Evolutionary conservation across 495 filamentous ascomycete genomes (phyloP).

Genomic region (Tetracladium setigerum): DNA sequence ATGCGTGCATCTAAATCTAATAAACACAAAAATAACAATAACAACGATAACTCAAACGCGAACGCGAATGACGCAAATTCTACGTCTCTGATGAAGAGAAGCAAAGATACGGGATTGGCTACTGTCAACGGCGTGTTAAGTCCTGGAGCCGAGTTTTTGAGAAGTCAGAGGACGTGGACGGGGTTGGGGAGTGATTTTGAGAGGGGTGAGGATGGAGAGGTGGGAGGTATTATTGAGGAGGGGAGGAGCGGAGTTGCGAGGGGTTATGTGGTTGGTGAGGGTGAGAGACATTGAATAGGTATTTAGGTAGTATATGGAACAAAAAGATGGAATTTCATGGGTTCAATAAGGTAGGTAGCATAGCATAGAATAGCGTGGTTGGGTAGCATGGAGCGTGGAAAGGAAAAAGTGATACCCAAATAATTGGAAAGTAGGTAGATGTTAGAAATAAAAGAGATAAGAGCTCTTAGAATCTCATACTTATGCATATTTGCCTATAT

Average conservation of each 20-base stretch:
- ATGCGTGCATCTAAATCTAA: constrained; percentile 41
- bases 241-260: constrained; percentile 85
- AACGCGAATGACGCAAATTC: constrained; percentile 6
- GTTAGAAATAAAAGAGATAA: too few species aligned
- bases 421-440: too few species aligned
- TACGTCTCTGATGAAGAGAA: constrained; percentile 48
- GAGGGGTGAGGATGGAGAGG: constrained; percentile 22
- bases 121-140: constrained; percentile 74
- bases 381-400: background rate
- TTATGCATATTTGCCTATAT: too few species aligned
- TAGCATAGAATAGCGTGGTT: background rate
- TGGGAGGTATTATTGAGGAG: constrained; percentile 58
- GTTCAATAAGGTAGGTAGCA: background rate
- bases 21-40: constrained; percentile 5
- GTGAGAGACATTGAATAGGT: constrained; percentile 1
- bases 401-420: too few species aligned
- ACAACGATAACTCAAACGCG: constrained; percentile 16
- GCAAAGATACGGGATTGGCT: constrained; percentile 58
- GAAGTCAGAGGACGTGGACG: constrained; percentile 80
- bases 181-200: constrained; percentile 85
- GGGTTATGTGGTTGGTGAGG: constrained; percentile 73
- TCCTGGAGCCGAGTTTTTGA: constrained; percentile 82
- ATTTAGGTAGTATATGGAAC: background rate
- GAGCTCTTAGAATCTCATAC: too few species aligned
- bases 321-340: background rate